Base-by-base conservation (phyloP, 768 basidiomycete genomes). In the Agaricus sinodeliciosus region DNA sequence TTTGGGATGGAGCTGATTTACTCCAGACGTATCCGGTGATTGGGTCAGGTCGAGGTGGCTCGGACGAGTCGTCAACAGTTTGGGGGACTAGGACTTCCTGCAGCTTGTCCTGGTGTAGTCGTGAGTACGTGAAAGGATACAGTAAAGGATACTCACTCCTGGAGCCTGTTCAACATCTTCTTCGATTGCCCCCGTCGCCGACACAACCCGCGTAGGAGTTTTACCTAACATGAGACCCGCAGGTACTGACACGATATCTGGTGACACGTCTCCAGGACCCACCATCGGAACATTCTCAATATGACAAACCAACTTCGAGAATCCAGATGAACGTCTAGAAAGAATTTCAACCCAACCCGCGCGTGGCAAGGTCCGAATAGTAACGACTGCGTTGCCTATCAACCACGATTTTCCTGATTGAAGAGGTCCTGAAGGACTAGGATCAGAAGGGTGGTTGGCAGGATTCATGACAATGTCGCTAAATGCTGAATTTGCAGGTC, bases 1-100 rank as follows among this genome's bases (percentile, higher is more conserved):
- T 74, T 60, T 94, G 92, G 1, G 91, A 94, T 0, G 93, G 92
- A 6, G 91, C 87, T 3, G 84, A 79, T 15, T 81, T 80, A 56
- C 84, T 87, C 93, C 93, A 95, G 35, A 94, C 86, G 62, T 88
- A 93, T 35, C 90, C 90, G 16, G 84, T 87, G 51, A 90, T 80
- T 5, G 88, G 78, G 58, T 90, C 81, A 2, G 89, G 89, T 36
- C 65, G 67, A 4, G 76, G 65, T 6, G 67, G 48, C 28, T 69
- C 65, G 34, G 58, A 50, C 28, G 26, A 42, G 3, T 58, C 60
- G 7, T 61, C 58, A 12, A 59, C 57, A 4, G 60, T 58, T 16
- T 57, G 16, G 34, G 34, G 40, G 12, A 25, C 47, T 43, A 73
- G 59, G 31, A 67, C 46, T 41, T 63, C 55, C 9, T 58, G 62